phyloP scores from a whole-genome alignment of 148 eudicot genomes.

The Cornus florida region DNA sequence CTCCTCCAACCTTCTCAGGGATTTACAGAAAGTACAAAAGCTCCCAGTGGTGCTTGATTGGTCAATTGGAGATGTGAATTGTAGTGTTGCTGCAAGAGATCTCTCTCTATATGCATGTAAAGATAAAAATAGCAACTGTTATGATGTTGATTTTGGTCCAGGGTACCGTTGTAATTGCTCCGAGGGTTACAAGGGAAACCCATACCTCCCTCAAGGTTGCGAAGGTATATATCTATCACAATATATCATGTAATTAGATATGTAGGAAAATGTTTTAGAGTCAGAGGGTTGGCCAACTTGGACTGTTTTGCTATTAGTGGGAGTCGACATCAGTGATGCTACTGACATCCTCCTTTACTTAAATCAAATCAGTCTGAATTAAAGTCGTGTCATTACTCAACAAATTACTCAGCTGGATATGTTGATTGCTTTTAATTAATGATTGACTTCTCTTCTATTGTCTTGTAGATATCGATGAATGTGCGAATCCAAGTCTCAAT shows the following conservation, averaged over 20 bases:
- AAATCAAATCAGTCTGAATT: too few relatives aligned
- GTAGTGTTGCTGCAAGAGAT: neutral
- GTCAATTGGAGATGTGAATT: neutral
- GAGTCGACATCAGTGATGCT: too few relatives aligned
- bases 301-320: too few relatives aligned
- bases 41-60: neutral
- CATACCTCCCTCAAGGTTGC: neutral
- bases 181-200: neutral
- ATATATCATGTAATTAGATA: too few relatives aligned
- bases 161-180: neutral
- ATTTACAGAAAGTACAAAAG: neutral
- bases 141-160: neutral
- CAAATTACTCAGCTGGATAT: too few relatives aligned
- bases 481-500: neutral
- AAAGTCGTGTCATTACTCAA: too few relatives aligned
- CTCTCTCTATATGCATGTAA: neutral
- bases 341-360: too few relatives aligned
- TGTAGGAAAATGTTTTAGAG: too few relatives aligned
- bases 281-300: too few relatives aligned
- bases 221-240: neutral
- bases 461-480: neutral
- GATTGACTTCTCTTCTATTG: neutral
- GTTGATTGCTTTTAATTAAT: too few relatives aligned
- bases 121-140: neutral
- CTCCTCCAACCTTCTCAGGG: neutral